phyloP scores from a whole-genome alignment of 176 grass and related monocot species.

The Chrysopogon serrulatus region DNA sequence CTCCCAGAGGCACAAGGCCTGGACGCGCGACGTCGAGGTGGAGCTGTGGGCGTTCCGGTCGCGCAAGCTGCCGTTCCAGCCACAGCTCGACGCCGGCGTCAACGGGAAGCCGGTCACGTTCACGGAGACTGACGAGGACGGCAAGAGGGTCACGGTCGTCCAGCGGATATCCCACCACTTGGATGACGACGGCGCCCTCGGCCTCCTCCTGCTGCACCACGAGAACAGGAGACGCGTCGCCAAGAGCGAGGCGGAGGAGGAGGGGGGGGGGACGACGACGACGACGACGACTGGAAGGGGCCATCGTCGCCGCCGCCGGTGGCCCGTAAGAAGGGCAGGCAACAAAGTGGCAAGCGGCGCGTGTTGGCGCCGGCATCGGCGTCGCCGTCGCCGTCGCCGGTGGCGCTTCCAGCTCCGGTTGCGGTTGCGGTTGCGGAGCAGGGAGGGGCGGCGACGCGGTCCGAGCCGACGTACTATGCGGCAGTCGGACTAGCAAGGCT shows the following conservation, averaged over 20 bases:
- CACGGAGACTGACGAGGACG: neutral
- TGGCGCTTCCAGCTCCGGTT: too few species aligned
- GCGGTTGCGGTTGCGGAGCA: neutral
- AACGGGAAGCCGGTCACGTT: neutral
- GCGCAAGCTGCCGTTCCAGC: neutral
- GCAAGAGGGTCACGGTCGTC: neutral
- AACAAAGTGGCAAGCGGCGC: neutral
- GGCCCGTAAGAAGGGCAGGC: neutral
- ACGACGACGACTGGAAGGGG: neutral
- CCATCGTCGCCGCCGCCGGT: neutral
- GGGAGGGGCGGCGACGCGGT: too few species aligned
- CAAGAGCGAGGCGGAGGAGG: neutral
- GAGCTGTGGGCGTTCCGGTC: constrained; percentile 15
- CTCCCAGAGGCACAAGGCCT: neutral
- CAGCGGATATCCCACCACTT: neutral
- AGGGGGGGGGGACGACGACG: too few species aligned
- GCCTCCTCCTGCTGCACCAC: neutral
- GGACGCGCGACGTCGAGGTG: neutral
- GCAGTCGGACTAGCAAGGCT: neutral
- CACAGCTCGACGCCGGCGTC: neutral
- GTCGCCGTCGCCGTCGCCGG: too few species aligned
- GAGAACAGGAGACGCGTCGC: neutral
- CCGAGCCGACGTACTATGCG: neutral
- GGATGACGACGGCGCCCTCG: neutral
- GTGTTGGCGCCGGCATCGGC: neutral